Evolutionary conservation across 352 stramenopile genomes (phyloP).

Genomic region (Pythium brachiatum): DNA sequence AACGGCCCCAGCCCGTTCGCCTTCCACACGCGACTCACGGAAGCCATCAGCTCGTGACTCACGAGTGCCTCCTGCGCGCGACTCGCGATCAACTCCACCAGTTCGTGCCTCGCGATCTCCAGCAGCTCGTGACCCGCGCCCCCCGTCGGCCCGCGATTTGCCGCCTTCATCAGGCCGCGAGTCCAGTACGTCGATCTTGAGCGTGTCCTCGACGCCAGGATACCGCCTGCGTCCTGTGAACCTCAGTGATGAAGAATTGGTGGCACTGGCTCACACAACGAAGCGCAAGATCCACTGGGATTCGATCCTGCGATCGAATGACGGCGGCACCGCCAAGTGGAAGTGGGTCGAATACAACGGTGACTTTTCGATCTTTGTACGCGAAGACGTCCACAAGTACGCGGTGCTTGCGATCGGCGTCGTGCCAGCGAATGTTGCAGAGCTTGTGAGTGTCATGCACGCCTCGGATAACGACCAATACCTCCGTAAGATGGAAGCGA

Average conservation of each 20-base stretch:
- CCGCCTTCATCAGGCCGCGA: neutral
- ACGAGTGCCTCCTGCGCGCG: neutral
- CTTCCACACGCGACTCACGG: too few species aligned
- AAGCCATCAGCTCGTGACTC: neutral
- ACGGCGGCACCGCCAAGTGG: constrained; percentile 7
- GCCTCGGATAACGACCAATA: constrained; percentile 13
- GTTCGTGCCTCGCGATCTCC: neutral
- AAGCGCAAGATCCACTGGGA: constrained; percentile 25
- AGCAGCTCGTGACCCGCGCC: neutral
- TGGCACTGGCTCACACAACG: constrained; percentile 10
- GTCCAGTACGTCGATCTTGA: neutral
- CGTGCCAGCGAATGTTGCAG: constrained; percentile 7
- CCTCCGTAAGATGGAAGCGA: constrained; percentile 21
- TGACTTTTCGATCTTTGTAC: constrained; percentile 24
- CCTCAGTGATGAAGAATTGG: constrained; percentile 20
- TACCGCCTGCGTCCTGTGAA: constrained; percentile 17
- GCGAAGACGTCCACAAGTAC: constrained; percentile 12
- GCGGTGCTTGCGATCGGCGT: constrained; percentile 21
- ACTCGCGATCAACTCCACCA: neutral
- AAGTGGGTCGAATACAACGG: constrained; percentile 24
- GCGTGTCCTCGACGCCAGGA: constrained; percentile 1
- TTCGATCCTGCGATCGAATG: constrained; percentile 4
- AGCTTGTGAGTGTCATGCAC: constrained; percentile 21
- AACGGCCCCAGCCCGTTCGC: too few species aligned
- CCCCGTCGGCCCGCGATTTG: too few species aligned